phyloP scores from a whole-genome alignment of 192 early-diverging fungal species.

The Phlyctochytrium planicorne region DNA sequence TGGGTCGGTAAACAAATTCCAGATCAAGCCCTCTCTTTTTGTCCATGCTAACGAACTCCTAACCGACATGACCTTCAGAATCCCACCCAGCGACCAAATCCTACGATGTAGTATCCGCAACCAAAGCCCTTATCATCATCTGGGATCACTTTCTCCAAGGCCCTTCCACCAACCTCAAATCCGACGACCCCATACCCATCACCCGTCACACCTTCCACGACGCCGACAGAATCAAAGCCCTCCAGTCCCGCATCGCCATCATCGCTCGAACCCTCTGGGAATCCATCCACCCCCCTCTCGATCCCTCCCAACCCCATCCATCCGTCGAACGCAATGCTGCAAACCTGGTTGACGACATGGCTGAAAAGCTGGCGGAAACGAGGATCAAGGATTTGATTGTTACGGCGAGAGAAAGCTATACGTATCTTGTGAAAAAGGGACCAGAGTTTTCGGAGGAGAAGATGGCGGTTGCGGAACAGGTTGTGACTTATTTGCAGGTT shows the following conservation, averaged over 20 bases:
- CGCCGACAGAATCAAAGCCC: neutral
- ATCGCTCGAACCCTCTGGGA: neutral
- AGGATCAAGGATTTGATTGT: neutral
- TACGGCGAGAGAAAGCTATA: neutral
- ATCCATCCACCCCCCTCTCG: neutral
- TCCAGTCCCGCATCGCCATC: neutral
- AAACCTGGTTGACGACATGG: no score
- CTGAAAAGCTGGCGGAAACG: neutral
- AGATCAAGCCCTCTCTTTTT: neutral
- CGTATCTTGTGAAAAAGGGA: neutral
- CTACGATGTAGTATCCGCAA: neutral
- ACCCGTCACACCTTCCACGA: neutral
- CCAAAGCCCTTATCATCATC: neutral
- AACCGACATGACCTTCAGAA: neutral
- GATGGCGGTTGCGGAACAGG: neutral
- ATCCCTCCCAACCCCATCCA: no score
- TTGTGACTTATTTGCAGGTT: neutral
- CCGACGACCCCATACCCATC: no score
- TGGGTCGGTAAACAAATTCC: neutral
- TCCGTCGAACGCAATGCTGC: neutral
- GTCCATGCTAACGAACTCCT: neutral
- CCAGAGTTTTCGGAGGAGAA: conserved; percentile 1
- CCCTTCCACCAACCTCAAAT: neutral
- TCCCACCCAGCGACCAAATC: neutral
- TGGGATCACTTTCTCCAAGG: neutral